phyloP scores from a whole-genome alignment of 768 basidiomycete species.

The Sistotremastrum niveocremeum region DNA sequence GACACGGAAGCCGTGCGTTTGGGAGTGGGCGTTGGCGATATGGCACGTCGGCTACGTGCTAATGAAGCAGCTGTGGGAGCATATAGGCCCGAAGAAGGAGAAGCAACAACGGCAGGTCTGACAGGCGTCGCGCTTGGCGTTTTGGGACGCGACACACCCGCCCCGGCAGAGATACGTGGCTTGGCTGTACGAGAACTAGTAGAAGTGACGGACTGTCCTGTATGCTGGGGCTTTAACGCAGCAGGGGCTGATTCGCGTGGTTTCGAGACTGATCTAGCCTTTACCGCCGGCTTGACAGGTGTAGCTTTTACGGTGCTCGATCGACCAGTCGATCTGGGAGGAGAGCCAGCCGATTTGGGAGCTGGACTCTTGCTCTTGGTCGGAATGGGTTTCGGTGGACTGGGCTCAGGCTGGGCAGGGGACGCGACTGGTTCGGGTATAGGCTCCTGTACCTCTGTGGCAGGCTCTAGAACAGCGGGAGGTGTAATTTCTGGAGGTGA shows the following conservation, averaged over 20 bases:
- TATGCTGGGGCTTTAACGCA: conserved; percentile 23
- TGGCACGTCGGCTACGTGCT: conserved; percentile 48
- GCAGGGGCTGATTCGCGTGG: too few species aligned
- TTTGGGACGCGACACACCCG: conserved; percentile 23
- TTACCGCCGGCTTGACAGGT: not conserved
- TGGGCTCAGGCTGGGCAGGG: too few species aligned
- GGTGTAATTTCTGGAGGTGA: too few species aligned
- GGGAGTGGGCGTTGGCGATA: conserved; percentile 31
- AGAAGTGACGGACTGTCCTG: conserved; percentile 27
- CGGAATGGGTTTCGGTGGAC: too few species aligned
- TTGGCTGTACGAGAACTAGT: conserved; percentile 12
- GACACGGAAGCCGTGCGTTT: conserved; percentile 37
- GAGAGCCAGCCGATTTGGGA: too few species aligned
- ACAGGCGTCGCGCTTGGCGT: conserved; percentile 14
- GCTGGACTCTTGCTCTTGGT: too few species aligned
- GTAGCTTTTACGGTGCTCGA: not conserved
- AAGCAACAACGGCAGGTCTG: conserved; percentile 1
- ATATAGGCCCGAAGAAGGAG: conserved; percentile 51
- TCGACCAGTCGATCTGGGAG: not conserved
- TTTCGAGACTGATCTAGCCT: too few species aligned
- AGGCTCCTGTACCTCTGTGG: too few species aligned
- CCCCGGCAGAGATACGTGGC: conserved; percentile 7
- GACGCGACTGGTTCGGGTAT: too few species aligned
- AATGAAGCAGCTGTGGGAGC: conserved; percentile 78
- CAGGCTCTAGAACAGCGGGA: too few species aligned